A percentile compares a stretch with the other conserved stretches of the same genome.
Evolutionary conservation across 495 filamentous ascomycete genomes (phyloP).

Genomic region (Hypoxylon rickii): DNA sequence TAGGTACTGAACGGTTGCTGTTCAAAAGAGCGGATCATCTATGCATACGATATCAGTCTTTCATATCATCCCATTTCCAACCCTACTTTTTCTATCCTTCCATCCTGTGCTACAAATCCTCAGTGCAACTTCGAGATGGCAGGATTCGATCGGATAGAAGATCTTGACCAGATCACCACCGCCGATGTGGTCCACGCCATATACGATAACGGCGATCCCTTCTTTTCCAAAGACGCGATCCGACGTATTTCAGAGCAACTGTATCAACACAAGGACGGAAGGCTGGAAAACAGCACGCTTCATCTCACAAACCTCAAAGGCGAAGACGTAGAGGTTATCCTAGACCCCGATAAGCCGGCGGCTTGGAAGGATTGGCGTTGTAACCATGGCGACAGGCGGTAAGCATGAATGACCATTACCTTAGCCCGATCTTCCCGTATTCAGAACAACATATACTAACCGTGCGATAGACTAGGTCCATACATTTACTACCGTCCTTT

Average conservation of each 20-base stretch:
- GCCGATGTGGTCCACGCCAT: neutral
- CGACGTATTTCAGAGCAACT: neutral
- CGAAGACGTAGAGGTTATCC: conserved; percentile 1
- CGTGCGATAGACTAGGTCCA: neutral
- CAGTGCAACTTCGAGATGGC: no score
- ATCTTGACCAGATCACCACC: no score
- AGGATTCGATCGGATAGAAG: no score
- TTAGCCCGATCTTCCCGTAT: no score
- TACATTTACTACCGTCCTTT: conserved; percentile 19
- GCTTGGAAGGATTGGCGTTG: conserved; percentile 9
- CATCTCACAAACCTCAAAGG: conserved; percentile 3
- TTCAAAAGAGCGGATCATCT: no score
- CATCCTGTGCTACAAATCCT: no score
- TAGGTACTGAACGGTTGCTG: no score
- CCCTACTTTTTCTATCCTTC: no score
- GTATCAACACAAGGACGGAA: neutral
- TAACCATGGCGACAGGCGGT: conserved; percentile 14
- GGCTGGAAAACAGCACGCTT: neutral
- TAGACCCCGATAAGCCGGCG: neutral
- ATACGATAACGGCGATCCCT: neutral
- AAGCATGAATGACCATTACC: neutral
- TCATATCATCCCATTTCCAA: no score
- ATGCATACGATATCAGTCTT: no score
- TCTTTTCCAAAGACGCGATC: conserved; percentile 7
- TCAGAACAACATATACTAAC: no score